phyloP scores from a whole-genome alignment of 306 rosid genomes.

The Medicago truncatula region MtrunA17r5.0-ANR NC_053047.1:317001-317500 shows the following conservation, averaged over 20 bases:
- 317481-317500: conserved; percentile 96
- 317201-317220: conserved; percentile 57
- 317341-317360: conserved; percentile 71
- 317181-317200: conserved; percentile 49
- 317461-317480: conserved; percentile 85
- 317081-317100: conserved; percentile 87
- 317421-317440: conserved; percentile 43
- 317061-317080: conserved; percentile 83
- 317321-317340: conserved; percentile 73
- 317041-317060: conserved; percentile 53
- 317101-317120: conserved; percentile 78
- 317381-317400: conserved; percentile 33
- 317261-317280: conserved; percentile 69
- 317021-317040: conserved; percentile 39
- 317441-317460: conserved; percentile 84
- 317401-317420: conserved; percentile 45
- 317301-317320: conserved; percentile 76
- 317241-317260: conserved; percentile 85
- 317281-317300: conserved; percentile 81
- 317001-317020: conserved; percentile 37
- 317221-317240: conserved; percentile 96
- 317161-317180: conserved; percentile 41
- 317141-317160: conserved; percentile 83
- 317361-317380: conserved; percentile 33
- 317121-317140: conserved; percentile 76